Evolutionary conservation across 2,329 filamentous ascomycete genomes (phyloP).

Genomic region (Sporothrix variecibatus): DNA sequence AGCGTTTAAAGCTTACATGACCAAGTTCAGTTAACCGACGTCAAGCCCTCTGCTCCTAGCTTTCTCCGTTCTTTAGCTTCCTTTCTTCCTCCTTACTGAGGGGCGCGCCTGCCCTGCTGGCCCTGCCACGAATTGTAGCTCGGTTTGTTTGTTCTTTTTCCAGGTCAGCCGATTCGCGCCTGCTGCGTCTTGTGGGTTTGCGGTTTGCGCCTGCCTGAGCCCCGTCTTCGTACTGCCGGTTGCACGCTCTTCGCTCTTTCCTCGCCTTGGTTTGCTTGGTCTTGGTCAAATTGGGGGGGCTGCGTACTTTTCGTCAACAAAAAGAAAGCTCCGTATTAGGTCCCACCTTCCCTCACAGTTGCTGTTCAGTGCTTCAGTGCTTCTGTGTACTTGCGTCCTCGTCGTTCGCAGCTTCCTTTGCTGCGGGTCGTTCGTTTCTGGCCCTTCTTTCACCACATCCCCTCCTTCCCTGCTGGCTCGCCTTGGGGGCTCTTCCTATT

Average conservation of each 20-base stretch:
- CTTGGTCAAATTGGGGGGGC: not conserved
- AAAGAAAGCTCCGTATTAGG: not conserved
- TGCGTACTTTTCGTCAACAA: not conserved
- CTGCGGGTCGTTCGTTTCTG: constrained; percentile 6
- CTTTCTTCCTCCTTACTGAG: not conserved
- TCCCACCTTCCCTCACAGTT: not conserved
- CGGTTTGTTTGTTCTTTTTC: not conserved
- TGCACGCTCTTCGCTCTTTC: not conserved
- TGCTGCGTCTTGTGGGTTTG: constrained; percentile 3
- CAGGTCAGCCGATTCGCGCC: constrained; percentile 14
- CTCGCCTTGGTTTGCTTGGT: too few species aligned
- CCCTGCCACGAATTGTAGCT: not conserved
- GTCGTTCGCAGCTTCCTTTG: constrained; percentile 4
- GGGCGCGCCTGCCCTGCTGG: not conserved
- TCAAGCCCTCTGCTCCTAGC: not conserved
- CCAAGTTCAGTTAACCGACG: not conserved
- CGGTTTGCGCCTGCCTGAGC: not conserved
- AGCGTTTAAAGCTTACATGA: constrained; percentile 11
- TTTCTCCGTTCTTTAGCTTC: not conserved
- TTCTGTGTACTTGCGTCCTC: not conserved
- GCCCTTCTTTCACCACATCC: not conserved
- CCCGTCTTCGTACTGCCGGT: not conserved
- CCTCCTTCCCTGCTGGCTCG: not conserved
- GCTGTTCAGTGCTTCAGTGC: not conserved
- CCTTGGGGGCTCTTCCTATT: not conserved